phyloP scores from a whole-genome alignment of 352 stramenopile genomes.

The Thalassiosira livingstoniorum region DNA sequence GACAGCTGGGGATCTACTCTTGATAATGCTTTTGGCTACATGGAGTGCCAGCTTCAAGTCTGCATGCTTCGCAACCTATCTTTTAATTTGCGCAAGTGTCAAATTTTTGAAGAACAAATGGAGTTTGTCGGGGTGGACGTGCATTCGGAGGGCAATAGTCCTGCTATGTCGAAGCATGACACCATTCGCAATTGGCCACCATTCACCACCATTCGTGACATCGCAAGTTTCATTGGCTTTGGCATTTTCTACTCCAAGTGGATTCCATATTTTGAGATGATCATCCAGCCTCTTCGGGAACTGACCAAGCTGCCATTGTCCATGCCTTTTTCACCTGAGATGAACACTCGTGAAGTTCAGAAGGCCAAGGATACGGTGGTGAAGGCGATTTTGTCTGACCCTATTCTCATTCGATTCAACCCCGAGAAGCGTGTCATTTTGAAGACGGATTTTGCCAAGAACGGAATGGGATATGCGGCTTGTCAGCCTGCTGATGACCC shows the following conservation, averaged over 20 bases:
- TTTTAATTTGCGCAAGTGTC: conserved; percentile 20
- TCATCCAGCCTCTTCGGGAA: conserved; percentile 2
- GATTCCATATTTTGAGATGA: conserved; percentile 16
- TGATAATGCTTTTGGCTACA: background rate
- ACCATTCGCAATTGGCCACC: background rate
- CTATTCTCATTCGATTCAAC: background rate
- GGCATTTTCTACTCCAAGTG: conserved; percentile 12
- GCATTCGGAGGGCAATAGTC: conserved; percentile 9
- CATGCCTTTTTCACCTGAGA: no score
- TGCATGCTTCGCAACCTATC: conserved; percentile 3
- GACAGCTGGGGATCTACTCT: conserved; percentile 12
- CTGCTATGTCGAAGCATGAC: conserved; percentile 15
- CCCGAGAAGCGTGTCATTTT: background rate
- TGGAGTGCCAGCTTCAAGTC: conserved; percentile 17
- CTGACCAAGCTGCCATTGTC: no score
- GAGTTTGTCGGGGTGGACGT: conserved; percentile 34
- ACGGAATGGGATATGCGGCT: conserved; percentile 2
- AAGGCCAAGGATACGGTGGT: no score
- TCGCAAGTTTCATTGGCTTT: conserved; percentile 23
- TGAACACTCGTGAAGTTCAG: no score
- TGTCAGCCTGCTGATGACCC: background rate
- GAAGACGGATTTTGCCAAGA: conserved; percentile 4
- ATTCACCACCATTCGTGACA: background rate
- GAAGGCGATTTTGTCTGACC: conserved; percentile 7
- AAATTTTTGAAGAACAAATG: conserved; percentile 4